These are phyloP conservation scores for Takashimella koratensis DNA, from an alignment of 1,284 basidiomycete genomes.

Conservation along the genomic window DNA sequence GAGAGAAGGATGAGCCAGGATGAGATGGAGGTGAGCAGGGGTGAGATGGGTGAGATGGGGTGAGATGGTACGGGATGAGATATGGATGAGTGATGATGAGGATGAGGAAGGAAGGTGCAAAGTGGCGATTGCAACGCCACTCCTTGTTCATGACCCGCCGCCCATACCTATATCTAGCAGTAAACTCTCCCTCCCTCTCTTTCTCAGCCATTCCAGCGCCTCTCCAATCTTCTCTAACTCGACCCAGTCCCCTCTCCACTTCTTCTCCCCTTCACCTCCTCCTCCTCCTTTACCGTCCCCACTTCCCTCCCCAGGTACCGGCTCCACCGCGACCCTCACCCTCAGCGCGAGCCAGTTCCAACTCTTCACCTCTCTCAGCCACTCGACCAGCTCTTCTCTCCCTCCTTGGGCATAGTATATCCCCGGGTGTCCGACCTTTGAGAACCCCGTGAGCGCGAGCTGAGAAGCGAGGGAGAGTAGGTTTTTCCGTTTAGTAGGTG, in stretches of 20 bases:
- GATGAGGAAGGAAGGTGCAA: neutral
- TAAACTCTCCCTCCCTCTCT: slow-evolving; percentile 54
- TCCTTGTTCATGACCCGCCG: slow-evolving; percentile 19
- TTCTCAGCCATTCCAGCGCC: slow-evolving; percentile 63
- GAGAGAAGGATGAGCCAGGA: neutral
- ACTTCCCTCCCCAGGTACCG: slow-evolving; percentile 9
- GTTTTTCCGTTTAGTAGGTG: slow-evolving; percentile 63
- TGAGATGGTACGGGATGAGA: too few relatives aligned
- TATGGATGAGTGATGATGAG: neutral
- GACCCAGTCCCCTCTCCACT: slow-evolving; percentile 41
- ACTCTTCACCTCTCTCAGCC: slow-evolving; percentile 62
- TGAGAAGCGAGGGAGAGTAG: slow-evolving; percentile 60
- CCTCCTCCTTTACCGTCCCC: slow-evolving; percentile 46
- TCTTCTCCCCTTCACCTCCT: slow-evolving; percentile 16
- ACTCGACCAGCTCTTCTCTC: slow-evolving; percentile 58
- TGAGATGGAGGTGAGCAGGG: neutral
- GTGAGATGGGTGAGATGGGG: too few relatives aligned
- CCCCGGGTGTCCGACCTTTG: slow-evolving; percentile 69
- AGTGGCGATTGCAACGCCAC: neutral
- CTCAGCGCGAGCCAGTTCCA: slow-evolving; percentile 74
- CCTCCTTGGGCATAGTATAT: slow-evolving; percentile 65
- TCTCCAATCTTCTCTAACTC: slow-evolving; percentile 68
- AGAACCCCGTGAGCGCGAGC: slow-evolving; percentile 61
- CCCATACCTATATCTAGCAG: slow-evolving; percentile 66
- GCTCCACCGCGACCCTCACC: slow-evolving; percentile 53